Conservation (phyloP, 352 stramenopile genomes). For the Globisporangium paroecandrum region DNA sequence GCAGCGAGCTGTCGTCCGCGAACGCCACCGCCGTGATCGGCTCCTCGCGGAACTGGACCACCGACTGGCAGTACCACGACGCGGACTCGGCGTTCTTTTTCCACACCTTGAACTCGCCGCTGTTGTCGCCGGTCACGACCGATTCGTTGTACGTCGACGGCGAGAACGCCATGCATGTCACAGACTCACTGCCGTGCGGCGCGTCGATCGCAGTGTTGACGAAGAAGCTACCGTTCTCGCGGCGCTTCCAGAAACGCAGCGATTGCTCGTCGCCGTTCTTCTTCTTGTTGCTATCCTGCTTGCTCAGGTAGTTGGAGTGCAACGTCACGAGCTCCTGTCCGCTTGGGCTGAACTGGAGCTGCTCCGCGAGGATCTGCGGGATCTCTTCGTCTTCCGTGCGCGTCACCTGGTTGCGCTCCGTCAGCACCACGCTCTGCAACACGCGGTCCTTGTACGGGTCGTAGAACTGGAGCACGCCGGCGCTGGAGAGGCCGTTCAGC, state of each 20-base stretch:
- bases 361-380: constrained; percentile 46
- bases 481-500: constrained; percentile 58
- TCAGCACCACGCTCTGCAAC: constrained; percentile 61
- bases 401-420: constrained; percentile 83
- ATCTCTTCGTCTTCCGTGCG: constrained; percentile 64
- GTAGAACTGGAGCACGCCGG: constrained; percentile 78
- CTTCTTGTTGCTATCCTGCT: constrained; percentile 6
- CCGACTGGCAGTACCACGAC: constrained; percentile 77
- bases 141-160: constrained; percentile 33
- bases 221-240: constrained; percentile 71
- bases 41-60: constrained; percentile 71
- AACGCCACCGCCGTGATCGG: constrained; percentile 71
- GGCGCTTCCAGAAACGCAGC: constrained; percentile 75
- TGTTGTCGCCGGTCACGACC: constrained; percentile 61
- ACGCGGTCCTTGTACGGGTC: constrained; percentile 79
- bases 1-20: constrained; percentile 70
- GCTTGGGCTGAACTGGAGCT: constrained; percentile 48
- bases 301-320: constrained; percentile 32
- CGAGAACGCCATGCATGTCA: constrained; percentile 61
- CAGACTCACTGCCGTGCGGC: constrained; percentile 50
- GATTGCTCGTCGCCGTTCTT: constrained; percentile 46
- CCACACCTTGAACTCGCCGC: constrained; percentile 84
- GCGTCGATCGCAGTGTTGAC: constrained; percentile 80
- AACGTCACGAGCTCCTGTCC: constrained; percentile 60
- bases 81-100: constrained; percentile 32